A percentile compares a stretch with the other conserved stretches of the same genome.
Evolutionary conservation across 2,329 filamentous ascomycete genomes (phyloP).

Genomic region (Clonostachys byssicola): DNA sequence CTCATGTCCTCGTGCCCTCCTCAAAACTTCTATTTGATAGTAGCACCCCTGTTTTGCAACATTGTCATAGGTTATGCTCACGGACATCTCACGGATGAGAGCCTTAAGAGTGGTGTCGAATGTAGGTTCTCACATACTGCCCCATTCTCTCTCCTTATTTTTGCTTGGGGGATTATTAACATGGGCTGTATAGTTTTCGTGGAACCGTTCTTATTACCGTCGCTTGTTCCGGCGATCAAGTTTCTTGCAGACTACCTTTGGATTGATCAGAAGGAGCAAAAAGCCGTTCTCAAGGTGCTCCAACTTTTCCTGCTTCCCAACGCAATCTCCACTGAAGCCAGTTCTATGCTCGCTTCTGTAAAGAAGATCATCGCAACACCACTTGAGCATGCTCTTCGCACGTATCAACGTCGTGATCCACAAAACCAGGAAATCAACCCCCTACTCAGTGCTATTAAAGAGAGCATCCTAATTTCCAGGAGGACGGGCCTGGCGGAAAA

Average conservation of each 20-base stretch:
- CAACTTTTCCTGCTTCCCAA: constrained; percentile 68
- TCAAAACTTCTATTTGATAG: constrained; percentile 76
- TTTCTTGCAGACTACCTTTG: constrained; percentile 70
- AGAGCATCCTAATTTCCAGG: constrained; percentile 52
- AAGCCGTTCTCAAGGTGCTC: constrained; percentile 66
- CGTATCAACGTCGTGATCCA: constrained; percentile 63
- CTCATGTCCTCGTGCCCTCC: constrained; percentile 78
- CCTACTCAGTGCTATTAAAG: constrained; percentile 61
- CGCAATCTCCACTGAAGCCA: constrained; percentile 68
- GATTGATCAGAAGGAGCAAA: constrained; percentile 61
- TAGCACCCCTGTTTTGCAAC: constrained; percentile 73
- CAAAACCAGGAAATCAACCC: constrained; percentile 66
- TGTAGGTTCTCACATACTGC: constrained; percentile 42
- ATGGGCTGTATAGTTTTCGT: constrained; percentile 53
- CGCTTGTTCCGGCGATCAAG: constrained; percentile 67
- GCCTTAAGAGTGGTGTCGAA: constrained; percentile 71
- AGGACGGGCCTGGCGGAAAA: constrained; percentile 59
- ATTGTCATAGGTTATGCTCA: constrained; percentile 67
- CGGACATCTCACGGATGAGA: constrained; percentile 62
- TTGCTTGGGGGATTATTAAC: neutral
- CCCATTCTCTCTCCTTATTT: no score
- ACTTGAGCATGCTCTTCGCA: constrained; percentile 62
- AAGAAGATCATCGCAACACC: constrained; percentile 68
- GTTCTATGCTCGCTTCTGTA: constrained; percentile 65
- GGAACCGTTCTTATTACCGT: constrained; percentile 76